These are phyloP conservation scores for Umbelopsis isabellina DNA, from an alignment of 192 early-diverging fungal genomes.

Conservation along the genomic window DNA sequence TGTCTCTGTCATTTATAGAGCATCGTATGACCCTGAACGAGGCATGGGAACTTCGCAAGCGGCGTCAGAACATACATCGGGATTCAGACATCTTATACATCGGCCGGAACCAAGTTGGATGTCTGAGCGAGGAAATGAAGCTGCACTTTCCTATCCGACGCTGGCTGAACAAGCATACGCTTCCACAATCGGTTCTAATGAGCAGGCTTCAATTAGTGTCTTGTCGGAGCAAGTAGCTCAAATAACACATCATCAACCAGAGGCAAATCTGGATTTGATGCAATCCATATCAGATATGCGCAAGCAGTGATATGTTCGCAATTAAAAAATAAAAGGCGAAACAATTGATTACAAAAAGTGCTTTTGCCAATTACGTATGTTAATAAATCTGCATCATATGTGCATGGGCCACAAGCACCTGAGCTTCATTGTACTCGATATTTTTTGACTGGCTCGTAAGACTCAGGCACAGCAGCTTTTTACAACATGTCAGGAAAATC, in stretches of 20 bases:
- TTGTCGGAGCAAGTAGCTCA: constrained; percentile 10
- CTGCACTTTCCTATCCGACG: not conserved
- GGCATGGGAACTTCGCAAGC: not conserved
- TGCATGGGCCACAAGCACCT: too few relatives aligned
- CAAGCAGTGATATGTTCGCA: not conserved
- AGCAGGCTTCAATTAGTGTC: not conserved
- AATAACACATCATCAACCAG: constrained; percentile 14
- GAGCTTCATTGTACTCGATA: too few relatives aligned
- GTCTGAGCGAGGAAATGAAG: not conserved
- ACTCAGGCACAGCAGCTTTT: too few relatives aligned
- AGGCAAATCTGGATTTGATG: constrained; percentile 13
- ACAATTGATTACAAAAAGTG: too few relatives aligned
- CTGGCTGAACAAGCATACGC: constrained; percentile 3
- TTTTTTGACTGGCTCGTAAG: too few relatives aligned
- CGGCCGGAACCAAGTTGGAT: constrained; percentile 11
- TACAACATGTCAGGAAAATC: not conserved
- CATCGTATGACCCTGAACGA: constrained; percentile 10
- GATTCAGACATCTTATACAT: constrained; percentile 11
- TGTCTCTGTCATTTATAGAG: constrained; percentile 13
- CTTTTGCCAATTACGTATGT: too few relatives aligned
- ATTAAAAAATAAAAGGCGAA: not conserved
- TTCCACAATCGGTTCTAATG: not conserved
- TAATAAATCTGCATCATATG: too few relatives aligned
- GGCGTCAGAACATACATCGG: not conserved
- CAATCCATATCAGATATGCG: constrained; percentile 17